Conservation (phyloP, 768 basidiomycete species). For the Daedalea quercina region DNA sequence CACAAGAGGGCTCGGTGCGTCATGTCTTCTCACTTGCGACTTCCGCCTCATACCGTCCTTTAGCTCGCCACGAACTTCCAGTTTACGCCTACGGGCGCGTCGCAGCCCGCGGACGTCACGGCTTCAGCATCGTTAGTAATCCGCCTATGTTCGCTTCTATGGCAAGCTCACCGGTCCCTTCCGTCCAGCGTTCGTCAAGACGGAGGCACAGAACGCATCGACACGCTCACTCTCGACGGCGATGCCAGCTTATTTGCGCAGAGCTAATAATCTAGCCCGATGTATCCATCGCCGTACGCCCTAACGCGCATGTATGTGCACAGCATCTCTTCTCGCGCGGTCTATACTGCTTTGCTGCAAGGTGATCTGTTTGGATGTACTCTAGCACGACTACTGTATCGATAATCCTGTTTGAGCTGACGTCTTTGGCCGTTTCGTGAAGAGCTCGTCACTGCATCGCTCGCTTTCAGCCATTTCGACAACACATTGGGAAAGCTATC, state of each 20-base stretch:
- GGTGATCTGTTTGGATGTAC: too few relatives aligned
- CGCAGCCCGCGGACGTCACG: constrained; percentile 8
- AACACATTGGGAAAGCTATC: too few relatives aligned
- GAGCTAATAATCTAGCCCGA: too few relatives aligned
- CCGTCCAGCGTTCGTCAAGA: constrained; percentile 14
- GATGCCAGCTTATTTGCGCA: constrained; percentile 11
- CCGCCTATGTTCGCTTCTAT: not conserved
- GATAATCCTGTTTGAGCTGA: too few relatives aligned
- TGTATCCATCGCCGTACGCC: too few relatives aligned
- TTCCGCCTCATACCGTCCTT: not conserved
- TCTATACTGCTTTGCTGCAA: too few relatives aligned
- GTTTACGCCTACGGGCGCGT: constrained; percentile 14
- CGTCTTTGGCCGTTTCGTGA: too few relatives aligned
- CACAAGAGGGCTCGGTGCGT: constrained; percentile 11
- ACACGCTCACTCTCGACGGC: constrained; percentile 16
- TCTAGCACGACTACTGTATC: too few relatives aligned
- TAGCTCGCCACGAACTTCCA: constrained; percentile 14
- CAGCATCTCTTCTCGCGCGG: too few relatives aligned
- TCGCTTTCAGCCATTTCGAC: too few relatives aligned
- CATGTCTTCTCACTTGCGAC: not conserved
- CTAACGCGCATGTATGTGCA: too few relatives aligned
- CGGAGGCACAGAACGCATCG: constrained; percentile 15
- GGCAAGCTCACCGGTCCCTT: not conserved
- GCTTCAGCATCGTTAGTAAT: constrained; percentile 20
- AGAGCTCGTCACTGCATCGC: too few relatives aligned